phyloP scores from a whole-genome alignment of 1,139 yeast genomes.

The Nakaseomyces delphensis region DNA sequence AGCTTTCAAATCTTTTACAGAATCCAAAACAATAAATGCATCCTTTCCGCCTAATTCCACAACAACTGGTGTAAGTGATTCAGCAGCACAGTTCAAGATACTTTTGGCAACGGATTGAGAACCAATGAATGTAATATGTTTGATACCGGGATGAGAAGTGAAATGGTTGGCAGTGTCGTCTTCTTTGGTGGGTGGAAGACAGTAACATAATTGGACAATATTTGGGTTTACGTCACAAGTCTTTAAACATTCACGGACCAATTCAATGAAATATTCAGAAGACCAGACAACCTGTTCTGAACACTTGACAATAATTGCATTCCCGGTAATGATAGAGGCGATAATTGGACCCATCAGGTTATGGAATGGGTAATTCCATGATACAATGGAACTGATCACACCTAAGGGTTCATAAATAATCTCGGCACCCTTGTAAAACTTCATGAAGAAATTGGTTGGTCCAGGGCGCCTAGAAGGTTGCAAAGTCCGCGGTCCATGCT shows the following conservation, averaged over 20 bases:
- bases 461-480: conserved; percentile 75
- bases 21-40: conserved; percentile 76
- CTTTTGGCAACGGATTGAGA: conserved; percentile 89
- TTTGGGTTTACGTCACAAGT: conserved; percentile 71
- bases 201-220: conserved; percentile 67
- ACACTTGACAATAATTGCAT: conserved; percentile 83
- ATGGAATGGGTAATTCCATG: conserved; percentile 97
- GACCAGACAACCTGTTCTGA: conserved; percentile 97
- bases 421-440: conserved; percentile 71
- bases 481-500: conserved; percentile 69
- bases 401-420: conserved; percentile 88
- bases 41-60: conserved; percentile 96
- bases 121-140: conserved; percentile 90
- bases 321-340: conserved; percentile 83
- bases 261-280: conserved; percentile 61
- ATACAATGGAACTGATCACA: conserved; percentile 81
- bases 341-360: conserved; percentile 86
- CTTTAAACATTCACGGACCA: conserved; percentile 62
- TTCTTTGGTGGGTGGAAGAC: conserved; percentile 52
- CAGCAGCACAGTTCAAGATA: conserved; percentile 74
- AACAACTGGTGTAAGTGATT: conserved; percentile 80
- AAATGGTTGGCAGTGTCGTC: conserved; percentile 72
- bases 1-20: conserved; percentile 46
- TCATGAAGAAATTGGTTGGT: conserved; percentile 74
- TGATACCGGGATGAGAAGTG: conserved; percentile 70